A percentile compares a stretch with the other conserved stretches of the same genome.
Evolutionary conservation across 208 protist genomes (phyloP).

Genomic region (Trypanosoma scelopori): DNA sequence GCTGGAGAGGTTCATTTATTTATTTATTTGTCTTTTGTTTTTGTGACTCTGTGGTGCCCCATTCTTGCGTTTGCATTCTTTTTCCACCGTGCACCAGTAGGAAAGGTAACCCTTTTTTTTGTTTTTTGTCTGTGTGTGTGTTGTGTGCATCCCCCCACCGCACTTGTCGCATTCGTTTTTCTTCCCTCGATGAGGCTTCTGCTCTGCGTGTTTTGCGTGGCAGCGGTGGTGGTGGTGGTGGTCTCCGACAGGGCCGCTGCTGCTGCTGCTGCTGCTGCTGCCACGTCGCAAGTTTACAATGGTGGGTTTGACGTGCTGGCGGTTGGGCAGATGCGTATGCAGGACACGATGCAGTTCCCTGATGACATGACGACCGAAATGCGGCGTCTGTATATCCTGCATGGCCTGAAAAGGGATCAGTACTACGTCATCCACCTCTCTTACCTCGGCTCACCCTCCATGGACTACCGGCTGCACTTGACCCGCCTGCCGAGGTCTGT

Average conservation of each 20-base stretch:
- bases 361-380: constrained; percentile 1
- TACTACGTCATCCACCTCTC: constrained; percentile 16
- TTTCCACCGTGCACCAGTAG: too few species aligned
- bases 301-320: constrained; percentile 2
- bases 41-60: too few species aligned
- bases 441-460: constrained; percentile 25
- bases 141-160: too few species aligned
- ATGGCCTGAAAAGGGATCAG: neutral
- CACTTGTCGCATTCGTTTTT: too few species aligned
- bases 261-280: neutral
- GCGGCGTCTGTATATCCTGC: constrained; percentile 19
- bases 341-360: constrained; percentile 20
- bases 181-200: constrained; percentile 2
- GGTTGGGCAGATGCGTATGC: constrained; percentile 7
- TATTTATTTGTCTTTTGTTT: too few species aligned
- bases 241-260: too few species aligned
- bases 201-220: neutral
- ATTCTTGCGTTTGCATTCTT: too few species aligned
- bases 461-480: constrained; percentile 18
- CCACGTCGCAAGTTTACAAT: constrained; percentile 2
- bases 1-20: too few species aligned
- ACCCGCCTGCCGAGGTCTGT: neutral
- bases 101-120: too few species aligned
- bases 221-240: too few species aligned
- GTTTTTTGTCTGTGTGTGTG: neutral